These are phyloP conservation scores for Diaporthe destruens DNA, from an alignment of 2,329 filamentous ascomycete species.

Conservation along the genomic window DNA sequence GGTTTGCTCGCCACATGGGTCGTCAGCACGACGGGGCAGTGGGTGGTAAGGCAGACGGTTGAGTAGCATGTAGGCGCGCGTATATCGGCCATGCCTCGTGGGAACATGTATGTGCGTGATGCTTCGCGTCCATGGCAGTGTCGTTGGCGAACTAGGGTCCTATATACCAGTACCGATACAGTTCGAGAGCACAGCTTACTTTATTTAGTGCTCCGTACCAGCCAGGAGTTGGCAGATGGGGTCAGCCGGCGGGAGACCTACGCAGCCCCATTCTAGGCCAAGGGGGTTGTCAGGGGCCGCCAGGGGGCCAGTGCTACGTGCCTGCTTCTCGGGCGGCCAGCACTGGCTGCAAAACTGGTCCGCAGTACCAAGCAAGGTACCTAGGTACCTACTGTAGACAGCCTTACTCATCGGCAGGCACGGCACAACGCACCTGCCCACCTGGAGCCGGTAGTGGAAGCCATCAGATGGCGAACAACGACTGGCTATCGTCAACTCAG, in stretches of 20 bases:
- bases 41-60: not conserved
- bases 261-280: not conserved
- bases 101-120: not conserved
- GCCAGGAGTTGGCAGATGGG: not conserved
- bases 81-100: constrained; percentile 3
- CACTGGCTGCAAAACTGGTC: constrained; percentile 13
- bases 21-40: not conserved
- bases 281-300: not conserved
- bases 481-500: constrained; percentile 23
- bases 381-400: not conserved
- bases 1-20: not conserved
- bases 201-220: too few relatives aligned
- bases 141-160: not conserved
- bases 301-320: not conserved
- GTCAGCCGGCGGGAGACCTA: not conserved
- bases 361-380: too few relatives aligned
- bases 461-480: constrained; percentile 2
- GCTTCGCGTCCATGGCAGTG: not conserved
- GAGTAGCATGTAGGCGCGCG: constrained; percentile 3
- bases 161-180: too few relatives aligned
- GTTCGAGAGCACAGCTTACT: not conserved
- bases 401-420: constrained; percentile 19
- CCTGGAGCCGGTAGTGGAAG: not conserved
- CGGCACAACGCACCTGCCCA: not conserved
- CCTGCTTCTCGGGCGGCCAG: not conserved